Evolutionary conservation across 2,329 filamentous ascomycete species (phyloP), one percentile per base, ranked within the genome.

Genomic region (Paecilomyces dactylethromorphus): DNA sequence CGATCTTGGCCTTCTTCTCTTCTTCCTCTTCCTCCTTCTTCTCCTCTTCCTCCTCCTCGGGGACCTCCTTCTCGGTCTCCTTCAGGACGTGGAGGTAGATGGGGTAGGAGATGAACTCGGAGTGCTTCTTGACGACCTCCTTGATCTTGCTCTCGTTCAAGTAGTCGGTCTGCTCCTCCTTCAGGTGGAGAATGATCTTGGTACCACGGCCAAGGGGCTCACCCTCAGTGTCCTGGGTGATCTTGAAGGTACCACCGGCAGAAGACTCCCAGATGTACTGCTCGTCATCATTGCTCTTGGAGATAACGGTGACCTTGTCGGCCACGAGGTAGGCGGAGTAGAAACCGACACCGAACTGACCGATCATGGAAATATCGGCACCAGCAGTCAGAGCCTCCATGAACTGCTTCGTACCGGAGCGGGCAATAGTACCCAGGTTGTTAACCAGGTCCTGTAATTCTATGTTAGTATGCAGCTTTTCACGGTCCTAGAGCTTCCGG

Each of bases 121-220:
- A 97, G 90, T 99, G 94, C 91, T 99, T 99, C 92, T 97, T 97
- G 85, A 99, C 92, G 68, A 99, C 93, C 86, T 99, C 94, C 90
- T 99, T 99, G 85, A 99, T 89, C 86, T 93, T 94, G 85, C 85
- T 85, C 89, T 99, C 94, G 81, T 97, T 95, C 69, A 97, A 85
- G 87, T 96, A 99, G 79, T 97, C 94, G 66, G 84, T 84, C 86
- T 99, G 94, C 87, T 99, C 94, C 71, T 99, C 94, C 90, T 99
- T 99, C 75, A 99, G 85, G 85, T 97, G 91, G 63, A 99, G 91
- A 80, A 97, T 88, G 78, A 99, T 95, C 87, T 96, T 92, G 79
- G 92, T 95, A 78, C 94, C 94, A 72, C 94, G 93, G 77, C 92
- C 92, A 66, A 99, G 85, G 67, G 84, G 88, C 84, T 93, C 88